These are phyloP conservation scores for Dovyalis caffra DNA, from an alignment of 345 rosid species.

Conservation along the genomic window DNA sequence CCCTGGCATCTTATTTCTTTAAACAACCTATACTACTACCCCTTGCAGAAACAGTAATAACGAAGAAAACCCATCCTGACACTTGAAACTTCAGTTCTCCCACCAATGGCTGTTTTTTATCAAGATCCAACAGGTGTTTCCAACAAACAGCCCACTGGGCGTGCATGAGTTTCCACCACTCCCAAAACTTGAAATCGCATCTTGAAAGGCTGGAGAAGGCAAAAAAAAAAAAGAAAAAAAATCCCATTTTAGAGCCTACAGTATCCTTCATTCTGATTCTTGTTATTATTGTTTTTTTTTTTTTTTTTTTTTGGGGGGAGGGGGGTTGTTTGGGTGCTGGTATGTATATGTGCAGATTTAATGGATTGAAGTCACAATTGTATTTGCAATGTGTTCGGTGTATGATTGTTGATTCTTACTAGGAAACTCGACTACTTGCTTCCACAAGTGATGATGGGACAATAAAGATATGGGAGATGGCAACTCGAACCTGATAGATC, in stretches of 20 bases:
- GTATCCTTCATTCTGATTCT: too few relatives aligned
- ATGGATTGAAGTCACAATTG: neutral
- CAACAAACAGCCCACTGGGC: neutral
- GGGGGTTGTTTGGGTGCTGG: too few relatives aligned
- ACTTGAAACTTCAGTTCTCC: neutral
- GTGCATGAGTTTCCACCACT: neutral
- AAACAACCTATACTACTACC: neutral
- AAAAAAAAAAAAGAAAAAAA: too few relatives aligned
- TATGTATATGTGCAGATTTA: neutral
- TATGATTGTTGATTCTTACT: slow-evolving; percentile 8
- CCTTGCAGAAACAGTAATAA: neutral
- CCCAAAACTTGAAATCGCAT: neutral
- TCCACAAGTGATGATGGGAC: slow-evolving; percentile 83
- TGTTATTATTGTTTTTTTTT: neutral
- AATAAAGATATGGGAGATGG: slow-evolving; percentile 73
- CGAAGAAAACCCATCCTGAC: neutral
- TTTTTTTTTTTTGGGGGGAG: neutral
- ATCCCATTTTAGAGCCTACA: too few relatives aligned
- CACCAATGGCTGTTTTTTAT: neutral
- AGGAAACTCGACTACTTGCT: slow-evolving; percentile 65
- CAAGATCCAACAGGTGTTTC: neutral
- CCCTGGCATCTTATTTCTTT: neutral
- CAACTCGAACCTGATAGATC: slow-evolving; percentile 37
- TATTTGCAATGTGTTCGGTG: neutral
- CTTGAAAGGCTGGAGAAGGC: too few relatives aligned